A percentile compares a stretch with the other conserved stretches of the same genome.
phyloP scores from a whole-genome alignment of 2,329 filamentous ascomycete species.

The Claviceps quebecensis region DNA sequence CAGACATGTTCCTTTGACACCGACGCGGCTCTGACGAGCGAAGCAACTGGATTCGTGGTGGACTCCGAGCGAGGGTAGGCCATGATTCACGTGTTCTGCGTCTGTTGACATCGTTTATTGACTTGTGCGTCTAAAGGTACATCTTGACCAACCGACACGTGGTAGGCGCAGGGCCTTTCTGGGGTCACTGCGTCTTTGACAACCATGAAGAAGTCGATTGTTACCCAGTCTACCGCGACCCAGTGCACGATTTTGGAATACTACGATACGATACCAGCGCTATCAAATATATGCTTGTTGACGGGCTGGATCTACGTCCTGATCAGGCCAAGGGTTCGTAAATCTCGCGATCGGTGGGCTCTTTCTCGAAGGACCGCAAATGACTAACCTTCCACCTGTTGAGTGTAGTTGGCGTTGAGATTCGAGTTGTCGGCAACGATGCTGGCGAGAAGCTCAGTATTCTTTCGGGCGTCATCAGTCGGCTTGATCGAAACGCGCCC shows the following conservation, averaged over 20 bases:
- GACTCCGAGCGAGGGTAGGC: conserved; percentile 76
- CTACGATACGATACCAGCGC: conserved; percentile 88
- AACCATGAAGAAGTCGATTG: conserved; percentile 97
- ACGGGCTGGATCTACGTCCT: conserved; percentile 65
- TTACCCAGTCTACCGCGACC: conserved; percentile 91
- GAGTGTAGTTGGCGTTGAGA: conserved; percentile 66
- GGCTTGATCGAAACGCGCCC: conserved; percentile 88
- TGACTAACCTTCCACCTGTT: conserved; percentile 8
- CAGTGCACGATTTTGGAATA: conserved; percentile 96
- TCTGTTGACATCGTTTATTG: background rate
- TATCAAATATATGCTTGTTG: conserved; percentile 93
- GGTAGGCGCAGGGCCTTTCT: conserved; percentile 89
- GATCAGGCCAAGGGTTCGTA: conserved; percentile 58
- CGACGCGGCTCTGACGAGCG: conserved; percentile 83
- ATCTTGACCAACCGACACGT: conserved; percentile 87
- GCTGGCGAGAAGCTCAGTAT: conserved; percentile 98
- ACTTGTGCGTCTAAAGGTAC: conserved; percentile 32
- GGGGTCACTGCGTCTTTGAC: conserved; percentile 96
- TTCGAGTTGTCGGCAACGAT: conserved; percentile 95
- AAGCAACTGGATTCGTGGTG: conserved; percentile 95
- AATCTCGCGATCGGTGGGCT: background rate
- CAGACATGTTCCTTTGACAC: conserved; percentile 97
- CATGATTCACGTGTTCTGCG: background rate
- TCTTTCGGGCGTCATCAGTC: conserved; percentile 89
- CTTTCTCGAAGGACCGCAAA: background rate